Base-by-base conservation (phyloP, 805 yeast species). In the Tanozyma kutaoensis region DNA sequence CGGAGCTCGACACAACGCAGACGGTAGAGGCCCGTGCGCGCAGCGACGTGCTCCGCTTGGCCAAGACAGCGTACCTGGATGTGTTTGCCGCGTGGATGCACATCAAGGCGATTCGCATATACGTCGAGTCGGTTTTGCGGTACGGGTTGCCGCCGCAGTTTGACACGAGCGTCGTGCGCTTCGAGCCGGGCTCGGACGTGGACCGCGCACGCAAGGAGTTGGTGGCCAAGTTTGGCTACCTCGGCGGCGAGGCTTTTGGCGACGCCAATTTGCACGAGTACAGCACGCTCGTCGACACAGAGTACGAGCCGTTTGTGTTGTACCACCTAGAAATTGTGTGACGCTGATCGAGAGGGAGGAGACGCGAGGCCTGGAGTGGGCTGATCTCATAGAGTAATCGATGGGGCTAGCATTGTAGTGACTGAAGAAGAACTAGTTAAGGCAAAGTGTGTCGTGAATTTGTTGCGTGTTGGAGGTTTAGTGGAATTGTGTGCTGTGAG, bases 91-190 rank as follows among this genome's bases (percentile, higher is more conserved):
- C 78, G 37, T 85, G 95, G 95, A 65, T 81, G 46, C 98, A 91
- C 53, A 69, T 91, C 40, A 85, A 85, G 55, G 72, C 81, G 4
- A 65, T 91, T 28, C 74, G 96, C 40, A 67, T 81, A 12, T 91
- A 79, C 52, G 95, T 88, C 21, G 99, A 91, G 58, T 70, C 85
- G 27, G 95, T 91, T 11, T 66, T 91, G 50, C 76, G 99, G 55
- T 91, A 91, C 51, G 99, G 99, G 1, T 68, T 91, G 37, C 99
- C 98, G 20, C 96, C 97, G 17, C 78, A 77, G 42, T 91, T 88
- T 51, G 69, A 72, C 45, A 57, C 63, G 27, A 68, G 42, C 39
- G 50, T 65, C 28, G 44, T 72, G 24, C 59, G 60, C 35, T 46
- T 79, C 39, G 50, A 58, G 13, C 45, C 62, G 22, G 60, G 60